Evolutionary conservation across 1,139 yeast genomes (phyloP).

Genomic region (Spathaspora jeffriesii): DNA sequence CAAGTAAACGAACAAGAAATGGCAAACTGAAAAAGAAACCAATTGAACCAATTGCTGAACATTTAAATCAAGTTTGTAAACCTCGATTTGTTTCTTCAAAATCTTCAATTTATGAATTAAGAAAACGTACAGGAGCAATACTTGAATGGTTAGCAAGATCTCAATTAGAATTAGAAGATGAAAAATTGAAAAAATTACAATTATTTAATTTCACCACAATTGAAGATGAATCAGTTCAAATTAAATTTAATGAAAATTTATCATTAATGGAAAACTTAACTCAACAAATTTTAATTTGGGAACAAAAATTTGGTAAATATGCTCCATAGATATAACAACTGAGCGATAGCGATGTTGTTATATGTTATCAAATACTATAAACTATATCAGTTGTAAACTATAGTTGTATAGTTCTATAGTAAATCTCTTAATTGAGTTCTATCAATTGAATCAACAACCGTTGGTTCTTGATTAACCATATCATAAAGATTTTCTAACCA

Average conservation of each 20-base stretch:
- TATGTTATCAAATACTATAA: background rate
- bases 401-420: constrained; percentile 17
- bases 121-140: constrained; percentile 86
- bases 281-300: constrained; percentile 73
- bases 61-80: constrained; percentile 66
- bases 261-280: constrained; percentile 70
- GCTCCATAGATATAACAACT: constrained; percentile 36
- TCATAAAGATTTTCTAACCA: constrained; percentile 42
- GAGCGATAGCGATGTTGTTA: background rate
- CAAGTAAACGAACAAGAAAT: constrained; percentile 9
- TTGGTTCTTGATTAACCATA: constrained; percentile 19
- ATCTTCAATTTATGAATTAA: constrained; percentile 76
- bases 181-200: constrained; percentile 56
- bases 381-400: background rate
- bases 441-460: constrained; percentile 9
- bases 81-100: constrained; percentile 82
- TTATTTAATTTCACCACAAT: constrained; percentile 34
- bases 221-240: constrained; percentile 25
- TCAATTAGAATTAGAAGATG: constrained; percentile 76
- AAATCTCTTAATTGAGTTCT: constrained; percentile 27
- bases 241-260: constrained; percentile 59
- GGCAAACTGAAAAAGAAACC: constrained; percentile 11
- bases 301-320: constrained; percentile 63
- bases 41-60: constrained; percentile 27
- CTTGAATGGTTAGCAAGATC: constrained; percentile 88